Evolutionary conservation across 2,329 filamentous ascomycete species (phyloP), one percentile per base, ranked within the genome.

Genomic region (Cadophora sp.): DNA sequence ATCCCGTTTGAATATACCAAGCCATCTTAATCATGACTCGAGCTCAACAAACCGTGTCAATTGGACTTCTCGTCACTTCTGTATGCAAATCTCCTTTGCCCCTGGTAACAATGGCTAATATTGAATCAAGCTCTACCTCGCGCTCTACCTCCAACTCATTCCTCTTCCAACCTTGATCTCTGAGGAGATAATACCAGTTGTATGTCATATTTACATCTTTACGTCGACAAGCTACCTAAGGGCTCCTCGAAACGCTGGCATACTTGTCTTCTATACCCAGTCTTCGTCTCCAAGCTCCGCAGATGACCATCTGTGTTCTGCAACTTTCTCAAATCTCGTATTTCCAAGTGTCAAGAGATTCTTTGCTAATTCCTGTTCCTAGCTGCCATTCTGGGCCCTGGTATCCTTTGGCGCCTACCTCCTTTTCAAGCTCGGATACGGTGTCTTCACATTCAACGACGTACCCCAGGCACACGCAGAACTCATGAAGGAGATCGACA

Each of bases 381-480:
- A 97, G 94, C 87, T 98, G 59, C 96, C 96, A 66, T 92, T 97
- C 84, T 99, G 95, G 92, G 89, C 88, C 58, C 85, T 98, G 75
- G 92, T 99, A 73, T 90, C 92, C 26, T 94, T 98, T 78, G 96
- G 94, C 81, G 92, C 94, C 71, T 94, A 94, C 82, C 90, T 99
- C 24, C 91, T 99, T 72, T 93, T 91, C 83, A 93, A 93, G 76
- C 91, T 99, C 71, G 96, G 96, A 76, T 92, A 89, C 84, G 96
- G 96, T 72, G 92, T 99, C 75, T 86, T 97, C 79, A 97, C 93
- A 67, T 99, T 99, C 87, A 96, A 97, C 84, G 94, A 98, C 81
- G 93, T 97, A 60, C 94, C 95, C 65, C 87, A 93, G 70, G 96
- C 96, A 63, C 92, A 98, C 81, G 88, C 90, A 79, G 94, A 97